Evolutionary conservation across 2,329 filamentous ascomycete genomes (phyloP).

Genomic region (Aureobasidium lini): DNA sequence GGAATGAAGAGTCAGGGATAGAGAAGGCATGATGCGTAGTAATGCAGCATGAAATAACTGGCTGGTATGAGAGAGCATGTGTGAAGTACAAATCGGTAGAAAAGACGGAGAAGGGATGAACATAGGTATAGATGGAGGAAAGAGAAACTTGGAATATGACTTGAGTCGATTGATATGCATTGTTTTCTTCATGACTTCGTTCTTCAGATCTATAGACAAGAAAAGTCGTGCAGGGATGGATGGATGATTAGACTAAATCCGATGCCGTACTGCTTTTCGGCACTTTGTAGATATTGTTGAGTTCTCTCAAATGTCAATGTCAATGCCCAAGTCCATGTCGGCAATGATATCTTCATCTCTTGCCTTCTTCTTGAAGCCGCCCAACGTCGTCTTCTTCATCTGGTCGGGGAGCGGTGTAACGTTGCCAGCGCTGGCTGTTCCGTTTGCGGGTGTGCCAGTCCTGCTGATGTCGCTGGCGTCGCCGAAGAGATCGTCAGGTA

Average conservation of each 20-base stretch:
- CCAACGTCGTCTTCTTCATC: slow-evolving; percentile 39
- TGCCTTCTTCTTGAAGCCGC: slow-evolving; percentile 54
- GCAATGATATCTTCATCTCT: slow-evolving; percentile 92
- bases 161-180: neutral
- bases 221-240: neutral
- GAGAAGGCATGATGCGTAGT: no score
- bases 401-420: slow-evolving; percentile 29
- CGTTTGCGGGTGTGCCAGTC: slow-evolving; percentile 44
- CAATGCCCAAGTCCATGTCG: slow-evolving; percentile 75
- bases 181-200: neutral
- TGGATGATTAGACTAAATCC: neutral
- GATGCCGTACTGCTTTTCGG: no score
- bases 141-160: no score
- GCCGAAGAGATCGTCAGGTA: slow-evolving; percentile 39
- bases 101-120: no score
- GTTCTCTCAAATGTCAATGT: slow-evolving; percentile 65
- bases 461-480: slow-evolving; percentile 38
- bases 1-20: no score
- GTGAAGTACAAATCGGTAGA: no score
- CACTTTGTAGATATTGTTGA: no score
- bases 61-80: no score
- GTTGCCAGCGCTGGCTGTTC: slow-evolving; percentile 28
- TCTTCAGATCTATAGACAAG: neutral
- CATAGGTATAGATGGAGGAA: no score
- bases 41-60: no score